Evolutionary conservation across 345 rosid genomes (phyloP).

Genomic region (Raphanus sativus): DNA sequence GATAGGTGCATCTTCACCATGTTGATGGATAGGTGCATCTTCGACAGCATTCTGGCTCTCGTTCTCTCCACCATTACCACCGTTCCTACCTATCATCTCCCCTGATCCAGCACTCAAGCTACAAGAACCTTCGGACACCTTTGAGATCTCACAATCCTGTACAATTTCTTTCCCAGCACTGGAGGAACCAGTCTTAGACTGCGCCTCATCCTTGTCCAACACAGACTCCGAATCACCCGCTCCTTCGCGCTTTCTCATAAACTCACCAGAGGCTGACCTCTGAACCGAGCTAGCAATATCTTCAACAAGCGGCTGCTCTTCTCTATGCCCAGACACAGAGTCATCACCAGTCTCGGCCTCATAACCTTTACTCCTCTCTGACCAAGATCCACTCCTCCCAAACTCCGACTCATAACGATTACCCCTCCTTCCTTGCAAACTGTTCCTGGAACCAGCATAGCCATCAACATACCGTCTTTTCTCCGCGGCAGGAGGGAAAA

Average conservation of each 20-base stretch:
- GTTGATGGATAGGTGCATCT: slow-evolving; percentile 36
- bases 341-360: slow-evolving; percentile 58
- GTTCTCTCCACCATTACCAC: slow-evolving; percentile 29
- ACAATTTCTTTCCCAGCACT: slow-evolving; percentile 44
- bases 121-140: slow-evolving; percentile 41
- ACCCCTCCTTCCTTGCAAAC: slow-evolving; percentile 61
- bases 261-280: slow-evolving; percentile 47
- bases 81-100: slow-evolving; percentile 47
- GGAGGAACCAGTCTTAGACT: slow-evolving; percentile 56
- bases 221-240: slow-evolving; percentile 54
- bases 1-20: slow-evolving; percentile 33
- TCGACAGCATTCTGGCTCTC: slow-evolving; percentile 46
- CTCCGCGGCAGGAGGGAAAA: slow-evolving; percentile 45
- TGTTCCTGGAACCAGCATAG: slow-evolving; percentile 53
- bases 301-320: slow-evolving; percentile 59
- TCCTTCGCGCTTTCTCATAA: slow-evolving; percentile 50
- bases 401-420: slow-evolving; percentile 58
- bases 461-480: slow-evolving; percentile 69
- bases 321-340: slow-evolving; percentile 47
- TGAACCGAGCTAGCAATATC: slow-evolving; percentile 54
- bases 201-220: slow-evolving; percentile 53
- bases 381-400: slow-evolving; percentile 75
- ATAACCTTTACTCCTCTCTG: slow-evolving; percentile 56
- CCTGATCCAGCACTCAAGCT: slow-evolving; percentile 45
- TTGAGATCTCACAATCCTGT: slow-evolving; percentile 48